Conservation (phyloP, 1,139 yeast species). For the Komagataea norvegica region DNA sequence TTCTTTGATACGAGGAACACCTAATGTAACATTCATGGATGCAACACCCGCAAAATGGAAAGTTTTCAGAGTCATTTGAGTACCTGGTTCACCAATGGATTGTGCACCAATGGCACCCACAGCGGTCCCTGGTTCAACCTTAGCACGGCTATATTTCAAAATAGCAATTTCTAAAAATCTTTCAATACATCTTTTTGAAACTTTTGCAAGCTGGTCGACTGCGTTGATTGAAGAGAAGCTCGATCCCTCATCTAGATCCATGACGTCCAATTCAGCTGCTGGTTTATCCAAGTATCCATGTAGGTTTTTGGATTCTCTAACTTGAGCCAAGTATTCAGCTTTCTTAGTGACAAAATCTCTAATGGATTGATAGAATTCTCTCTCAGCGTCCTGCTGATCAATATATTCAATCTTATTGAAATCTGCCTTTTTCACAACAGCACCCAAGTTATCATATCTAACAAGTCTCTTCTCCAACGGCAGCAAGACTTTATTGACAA, state of each 20-base stretch:
- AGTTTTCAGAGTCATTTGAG: constrained; percentile 97
- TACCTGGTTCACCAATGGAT: constrained; percentile 98
- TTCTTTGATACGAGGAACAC: constrained; percentile 99
- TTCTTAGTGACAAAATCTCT: constrained; percentile 56
- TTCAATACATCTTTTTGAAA: constrained; percentile 55
- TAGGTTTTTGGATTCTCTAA: constrained; percentile 54
- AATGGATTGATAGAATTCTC: constrained; percentile 74
- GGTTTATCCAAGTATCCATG: constrained; percentile 42
- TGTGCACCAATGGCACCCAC: constrained; percentile 99
- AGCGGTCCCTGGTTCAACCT: constrained; percentile 98
- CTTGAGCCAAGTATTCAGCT: constrained; percentile 50
- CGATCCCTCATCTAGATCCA: constrained; percentile 45
- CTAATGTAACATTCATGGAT: constrained; percentile 95
- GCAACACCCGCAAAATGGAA: constrained; percentile 99
- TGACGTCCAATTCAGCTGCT: constrained; percentile 34
- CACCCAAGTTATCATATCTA: constrained; percentile 73
- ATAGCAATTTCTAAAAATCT: constrained; percentile 75
- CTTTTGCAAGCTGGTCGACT: constrained; percentile 69
- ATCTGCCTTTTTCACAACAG: constrained; percentile 41
- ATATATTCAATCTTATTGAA: constrained; percentile 51
- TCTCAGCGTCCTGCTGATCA: constrained; percentile 82
- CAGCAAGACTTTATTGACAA: constrained; percentile 49
- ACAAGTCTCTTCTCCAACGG: constrained; percentile 59
- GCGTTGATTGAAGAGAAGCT: constrained; percentile 39
- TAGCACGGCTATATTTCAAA: constrained; percentile 79